Percentiles rank a stretch among this genome's conserved stretches.
These are phyloP conservation scores for Komagataella phaffii DNA, from an alignment of 805 yeast genomes.

Conservation along the genomic window DNA sequence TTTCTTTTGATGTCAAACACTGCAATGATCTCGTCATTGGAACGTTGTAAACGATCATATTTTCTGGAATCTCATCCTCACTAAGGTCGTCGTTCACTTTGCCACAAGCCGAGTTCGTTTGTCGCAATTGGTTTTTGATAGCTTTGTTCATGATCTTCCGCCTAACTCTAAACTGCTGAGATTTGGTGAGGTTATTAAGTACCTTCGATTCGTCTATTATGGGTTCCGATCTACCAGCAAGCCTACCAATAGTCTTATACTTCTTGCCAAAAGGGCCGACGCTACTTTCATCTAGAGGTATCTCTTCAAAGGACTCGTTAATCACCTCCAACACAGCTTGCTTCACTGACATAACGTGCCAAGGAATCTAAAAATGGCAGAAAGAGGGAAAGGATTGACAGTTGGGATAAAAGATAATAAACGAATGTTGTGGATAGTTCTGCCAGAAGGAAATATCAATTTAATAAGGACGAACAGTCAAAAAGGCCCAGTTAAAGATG, in stretches of 20 bases:
- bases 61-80: constrained; percentile 42
- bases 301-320: constrained; percentile 21
- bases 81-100: not conserved
- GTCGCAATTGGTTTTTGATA: not conserved
- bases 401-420: not conserved
- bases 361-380: not conserved
- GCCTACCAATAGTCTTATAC: not conserved
- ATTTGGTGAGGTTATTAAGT: not conserved
- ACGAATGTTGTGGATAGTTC: not conserved
- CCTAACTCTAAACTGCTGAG: not conserved
- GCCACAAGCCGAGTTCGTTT: not conserved
- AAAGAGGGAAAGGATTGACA: not conserved
- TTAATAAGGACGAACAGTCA: not conserved
- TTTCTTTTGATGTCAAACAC: constrained; percentile 22
- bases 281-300: constrained; percentile 6
- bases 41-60: constrained; percentile 44
- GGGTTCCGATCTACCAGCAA: not conserved
- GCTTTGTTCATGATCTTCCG: not conserved
- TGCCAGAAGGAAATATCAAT: not conserved
- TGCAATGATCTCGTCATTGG: constrained; percentile 46
- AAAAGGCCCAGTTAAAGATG: not conserved
- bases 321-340: constrained; percentile 9
- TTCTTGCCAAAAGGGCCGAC: not conserved
- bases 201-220: not conserved
- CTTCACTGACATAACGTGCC: not conserved